Percentiles rank a stretch among this genome's conserved stretches.
phyloP scores from a whole-genome alignment of 306 rosid species.

The Cercis canadensis region DNA sequence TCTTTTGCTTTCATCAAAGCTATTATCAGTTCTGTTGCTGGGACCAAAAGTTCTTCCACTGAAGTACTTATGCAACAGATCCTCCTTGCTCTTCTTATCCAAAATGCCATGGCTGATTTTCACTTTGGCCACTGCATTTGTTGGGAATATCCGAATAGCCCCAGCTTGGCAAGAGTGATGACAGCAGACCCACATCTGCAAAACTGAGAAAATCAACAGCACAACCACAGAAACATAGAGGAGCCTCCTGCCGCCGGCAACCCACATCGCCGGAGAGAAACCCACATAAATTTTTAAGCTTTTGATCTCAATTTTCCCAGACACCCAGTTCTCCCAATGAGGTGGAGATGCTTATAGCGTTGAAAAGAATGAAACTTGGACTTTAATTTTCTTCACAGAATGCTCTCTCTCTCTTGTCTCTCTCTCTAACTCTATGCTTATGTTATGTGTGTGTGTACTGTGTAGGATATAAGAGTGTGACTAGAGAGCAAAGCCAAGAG shows the following conservation, averaged over 20 bases:
- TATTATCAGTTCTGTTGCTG: constrained; percentile 40
- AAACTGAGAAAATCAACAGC: constrained; percentile 42
- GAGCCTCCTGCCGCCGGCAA: constrained; percentile 54
- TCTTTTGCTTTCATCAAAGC: constrained; percentile 69
- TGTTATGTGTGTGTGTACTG: constrained; percentile 1
- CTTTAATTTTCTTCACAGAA: neutral
- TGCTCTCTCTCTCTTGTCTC: constrained; percentile 3
- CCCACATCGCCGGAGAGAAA: constrained; percentile 58
- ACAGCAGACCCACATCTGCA: constrained; percentile 59
- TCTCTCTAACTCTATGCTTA: neutral
- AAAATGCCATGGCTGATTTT: constrained; percentile 27
- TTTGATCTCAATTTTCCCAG: constrained; percentile 14
- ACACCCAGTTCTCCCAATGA: constrained; percentile 1
- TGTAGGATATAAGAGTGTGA: constrained; percentile 33
- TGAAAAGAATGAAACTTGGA: constrained; percentile 22
- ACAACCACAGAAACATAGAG: constrained; percentile 36
- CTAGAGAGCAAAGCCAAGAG: constrained; percentile 36
- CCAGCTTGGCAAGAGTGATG: constrained; percentile 50
- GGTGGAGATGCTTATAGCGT: neutral
- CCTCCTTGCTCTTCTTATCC: constrained; percentile 41
- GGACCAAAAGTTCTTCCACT: constrained; percentile 43
- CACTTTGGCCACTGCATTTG: constrained; percentile 29
- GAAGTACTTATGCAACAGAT: constrained; percentile 64
- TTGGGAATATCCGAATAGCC: constrained; percentile 59
- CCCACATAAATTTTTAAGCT: constrained; percentile 47